These are phyloP conservation scores for Lecanoromycetidae sp. DNA, from an alignment of 2,329 filamentous ascomycete species.

Conservation along the genomic window DNA sequence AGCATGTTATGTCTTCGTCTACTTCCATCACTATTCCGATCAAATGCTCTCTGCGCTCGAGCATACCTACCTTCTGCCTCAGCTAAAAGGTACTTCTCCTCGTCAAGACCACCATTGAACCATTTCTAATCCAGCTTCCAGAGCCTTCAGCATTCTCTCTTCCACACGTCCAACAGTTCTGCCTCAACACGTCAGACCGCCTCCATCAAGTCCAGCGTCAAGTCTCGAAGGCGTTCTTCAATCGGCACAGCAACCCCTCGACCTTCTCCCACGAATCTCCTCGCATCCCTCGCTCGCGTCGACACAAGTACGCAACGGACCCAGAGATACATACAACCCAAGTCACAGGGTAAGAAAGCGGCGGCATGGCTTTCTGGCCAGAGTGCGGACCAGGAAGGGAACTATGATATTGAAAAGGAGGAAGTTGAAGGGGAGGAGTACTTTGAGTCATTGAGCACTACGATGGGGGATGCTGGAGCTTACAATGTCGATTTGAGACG, in stretches of 20 bases:
- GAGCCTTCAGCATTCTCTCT: conserved; percentile 8
- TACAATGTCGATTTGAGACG: no score
- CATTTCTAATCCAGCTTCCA: not conserved
- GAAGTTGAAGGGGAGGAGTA: conserved; percentile 40
- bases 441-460: conserved; percentile 38
- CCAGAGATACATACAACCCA: conserved; percentile 46
- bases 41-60: not conserved
- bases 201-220: not conserved
- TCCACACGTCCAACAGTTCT: not conserved
- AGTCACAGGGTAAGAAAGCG: conserved; percentile 49
- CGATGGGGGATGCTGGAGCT: not conserved
- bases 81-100: not conserved
- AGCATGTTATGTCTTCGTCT: conserved; percentile 7
- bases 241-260: not conserved
- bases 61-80: not conserved
- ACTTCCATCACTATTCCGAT: not conserved
- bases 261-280: conserved; percentile 26
- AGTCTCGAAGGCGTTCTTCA: not conserved
- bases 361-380: conserved; percentile 46
- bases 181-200: not conserved
- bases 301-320: conserved; percentile 23
- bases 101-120: not conserved
- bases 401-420: conserved; percentile 43
- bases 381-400: conserved; percentile 42
- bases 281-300: conserved; percentile 32